phyloP scores from a whole-genome alignment of 2,329 filamentous ascomycete genomes.

The Leptographium lundbergii region DNA sequence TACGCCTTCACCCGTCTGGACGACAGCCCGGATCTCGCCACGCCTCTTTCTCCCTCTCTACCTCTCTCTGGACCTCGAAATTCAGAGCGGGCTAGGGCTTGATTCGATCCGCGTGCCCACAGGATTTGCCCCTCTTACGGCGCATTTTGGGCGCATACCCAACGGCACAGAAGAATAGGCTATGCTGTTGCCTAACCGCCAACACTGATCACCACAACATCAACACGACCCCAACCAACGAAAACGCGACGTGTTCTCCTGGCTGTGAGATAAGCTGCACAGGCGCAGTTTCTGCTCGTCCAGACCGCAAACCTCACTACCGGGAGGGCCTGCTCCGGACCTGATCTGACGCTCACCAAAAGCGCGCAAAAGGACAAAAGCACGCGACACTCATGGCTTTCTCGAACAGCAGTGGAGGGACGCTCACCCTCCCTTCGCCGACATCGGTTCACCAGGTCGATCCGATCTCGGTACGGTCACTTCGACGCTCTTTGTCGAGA shows the following conservation, averaged over 20 bases:
- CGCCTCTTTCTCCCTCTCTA: neutral
- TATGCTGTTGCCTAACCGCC: slow-evolving; percentile 3
- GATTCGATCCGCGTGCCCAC: neutral
- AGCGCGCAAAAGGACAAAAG: neutral
- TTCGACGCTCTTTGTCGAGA: slow-evolving; percentile 77
- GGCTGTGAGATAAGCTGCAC: neutral
- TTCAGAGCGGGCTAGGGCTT: neutral
- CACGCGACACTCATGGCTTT: slow-evolving; percentile 35
- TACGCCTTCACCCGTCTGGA: neutral
- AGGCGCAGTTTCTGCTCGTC: neutral
- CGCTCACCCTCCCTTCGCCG: slow-evolving; percentile 76
- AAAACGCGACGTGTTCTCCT: neutral
- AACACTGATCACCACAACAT: neutral
- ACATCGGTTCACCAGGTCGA: slow-evolving; percentile 74
- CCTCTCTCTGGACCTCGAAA: neutral
- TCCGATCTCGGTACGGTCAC: slow-evolving; percentile 61
- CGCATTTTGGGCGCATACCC: neutral
- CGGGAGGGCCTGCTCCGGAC: neutral
- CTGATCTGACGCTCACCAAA: neutral
- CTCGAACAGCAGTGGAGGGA: slow-evolving; percentile 53
- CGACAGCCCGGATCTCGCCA: neutral
- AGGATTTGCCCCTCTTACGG: neutral
- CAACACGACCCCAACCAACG: neutral
- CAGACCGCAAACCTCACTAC: neutral
- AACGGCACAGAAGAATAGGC: neutral